Evolutionary conservation across 768 basidiomycete genomes (phyloP).

Genomic region (Panaeolus papilionaceus): DNA sequence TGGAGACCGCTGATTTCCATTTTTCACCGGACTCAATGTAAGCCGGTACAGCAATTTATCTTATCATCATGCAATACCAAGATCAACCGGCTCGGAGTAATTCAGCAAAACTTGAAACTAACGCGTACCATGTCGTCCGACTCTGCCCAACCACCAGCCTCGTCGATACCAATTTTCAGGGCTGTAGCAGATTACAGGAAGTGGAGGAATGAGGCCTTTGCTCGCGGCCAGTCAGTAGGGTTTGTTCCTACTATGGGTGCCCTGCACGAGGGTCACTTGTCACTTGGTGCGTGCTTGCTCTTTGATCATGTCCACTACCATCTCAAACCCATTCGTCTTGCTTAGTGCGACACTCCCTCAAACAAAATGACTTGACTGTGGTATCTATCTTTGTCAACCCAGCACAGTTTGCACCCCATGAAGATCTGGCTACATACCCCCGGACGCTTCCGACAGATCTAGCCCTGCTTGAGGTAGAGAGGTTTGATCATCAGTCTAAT

Average conservation of each 20-base stretch:
- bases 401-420: conserved; percentile 94
- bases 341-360: conserved; percentile 78
- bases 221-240: conserved; percentile 73
- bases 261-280: conserved; percentile 90
- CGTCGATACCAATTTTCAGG: conserved; percentile 56
- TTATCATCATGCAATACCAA: conserved; percentile 9
- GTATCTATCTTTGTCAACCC: conserved; percentile 98
- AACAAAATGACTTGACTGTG: conserved; percentile 84
- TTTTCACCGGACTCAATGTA: conserved; percentile 12
- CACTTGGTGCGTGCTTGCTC: conserved; percentile 68
- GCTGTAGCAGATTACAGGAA: conserved; percentile 65
- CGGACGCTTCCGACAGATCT: conserved; percentile 84
- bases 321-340: conserved; percentile 1
- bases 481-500: conserved; percentile 1
- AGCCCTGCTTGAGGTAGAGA: conserved; percentile 53
- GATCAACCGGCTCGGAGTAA: conserved; percentile 14
- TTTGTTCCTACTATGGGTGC: conserved; percentile 99
- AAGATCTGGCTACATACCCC: conserved; percentile 92
- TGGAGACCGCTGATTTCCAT: conserved; percentile 10
- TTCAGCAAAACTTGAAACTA: conserved; percentile 10
- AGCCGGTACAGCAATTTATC: conserved; percentile 10
- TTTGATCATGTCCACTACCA: background rate
- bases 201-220: conserved; percentile 77
- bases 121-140: conserved; percentile 7
- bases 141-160: conserved; percentile 33